Base-by-base conservation (phyloP, 75 land plant species). In the Cryptomeria japonica region DNA sequence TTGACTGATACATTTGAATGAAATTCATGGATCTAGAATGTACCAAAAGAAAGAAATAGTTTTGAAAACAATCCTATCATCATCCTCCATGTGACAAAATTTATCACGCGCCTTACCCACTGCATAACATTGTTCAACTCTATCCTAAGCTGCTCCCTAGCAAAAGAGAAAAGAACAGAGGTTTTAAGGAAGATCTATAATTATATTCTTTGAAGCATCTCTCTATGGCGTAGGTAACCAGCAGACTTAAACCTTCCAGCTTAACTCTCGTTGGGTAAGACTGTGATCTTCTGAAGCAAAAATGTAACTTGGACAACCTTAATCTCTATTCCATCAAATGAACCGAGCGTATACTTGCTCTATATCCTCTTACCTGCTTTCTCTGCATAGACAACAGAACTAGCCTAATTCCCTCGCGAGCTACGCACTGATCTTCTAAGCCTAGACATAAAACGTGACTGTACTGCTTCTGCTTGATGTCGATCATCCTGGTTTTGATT, bases 381-480 rank as follows among this genome's bases (percentile, higher is more conserved):
- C 84, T 25, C 84, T 82, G 34, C 15, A 82, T 82, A 46, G 25
- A 41, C 82, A 15, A 82, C 49, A 82, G 13, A 82, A 82, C 14
- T 82, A 44, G 3, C 46, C 32, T 44, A n/a, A 28, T 28, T 44
- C 51, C 31, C 84, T 25, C 31, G 84, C 31, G 41, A 28, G 25
- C 84, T 46, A 11, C 84, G 84, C 84, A 82, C 84, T 11, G 84
- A 82, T 82, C 84, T 46, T 82, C 84, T 31, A 46, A 82, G 84
- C 31, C 41, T 82, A n/a, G 51, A 46, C 15, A 41, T 44, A 82
- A 82, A 41, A 46, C 28, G 84, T 42, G 84, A 82, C 51, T 82
- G 51, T n/a, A 28, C 31, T 41, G 84, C 49, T 44, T 82, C 44
- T 38, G 39, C 51, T 82, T 44, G 32, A 46, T 82, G 32, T 6